Evolutionary conservation across 164 flowering plant species (phyloP), one percentile per base, ranked within the genome.

Genomic region (Santalum album): DNA sequence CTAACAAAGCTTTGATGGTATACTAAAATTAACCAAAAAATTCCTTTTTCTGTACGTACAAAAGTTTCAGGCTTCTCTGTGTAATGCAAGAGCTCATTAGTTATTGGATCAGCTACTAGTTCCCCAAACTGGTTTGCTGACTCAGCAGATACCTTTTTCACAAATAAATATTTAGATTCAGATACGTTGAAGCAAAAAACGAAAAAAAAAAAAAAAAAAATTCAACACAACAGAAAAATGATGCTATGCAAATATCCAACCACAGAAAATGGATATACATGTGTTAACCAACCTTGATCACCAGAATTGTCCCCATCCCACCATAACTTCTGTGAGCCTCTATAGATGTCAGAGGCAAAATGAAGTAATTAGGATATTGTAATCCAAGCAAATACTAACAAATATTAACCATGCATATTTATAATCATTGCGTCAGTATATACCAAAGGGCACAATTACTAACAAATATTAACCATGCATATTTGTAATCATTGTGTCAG

Each of bases 61-160:
- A 91, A 91, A 56, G 96, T 88, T 73, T 91, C 98, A 36, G 98
- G 98, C 71, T 89, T 91, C 68, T 88, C 96, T 0, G 98, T 80
- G 65, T 91, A 91, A 67, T 91, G 98, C 83, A 91, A 63, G 57
- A 92, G 63, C 59, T 92, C 98, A 60, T 86, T 80, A 59, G 98
- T 84, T 52, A 36, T 58, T 43, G 94, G 87, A 80, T 91, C 98
- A 34, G 96, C 94, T 20, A 91, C 90, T 69, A 89, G 70, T 66
- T 88, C 98, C 17, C 98, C 98, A 74, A 92, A 92, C 70, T 88
- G 81, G 63, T 62, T 75, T 39, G 98, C 98, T 36, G 91, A 78
- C 65, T 92, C 98, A 19, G 95, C 82, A 64, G 94, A 89, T 58
- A 92, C 98, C 98, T 92, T 66, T 43, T 25, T n/a, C n/a, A n/a